Evolutionary conservation across 73 alveolate genomes (phyloP).

Genomic region (Blepharisma japonicum): DNA sequence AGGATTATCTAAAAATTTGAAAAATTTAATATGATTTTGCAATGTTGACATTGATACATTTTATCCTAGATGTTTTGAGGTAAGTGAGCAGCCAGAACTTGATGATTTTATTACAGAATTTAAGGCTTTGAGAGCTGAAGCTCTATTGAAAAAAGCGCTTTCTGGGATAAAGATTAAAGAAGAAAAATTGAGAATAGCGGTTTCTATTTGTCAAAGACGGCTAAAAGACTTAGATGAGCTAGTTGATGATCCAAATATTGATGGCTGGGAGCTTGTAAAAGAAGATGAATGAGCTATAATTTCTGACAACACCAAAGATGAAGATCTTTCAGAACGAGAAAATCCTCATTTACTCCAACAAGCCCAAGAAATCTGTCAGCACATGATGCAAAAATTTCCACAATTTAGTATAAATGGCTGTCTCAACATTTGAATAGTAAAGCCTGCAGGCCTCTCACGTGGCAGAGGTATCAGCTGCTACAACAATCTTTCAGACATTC

Average conservation of each 20-base stretch:
- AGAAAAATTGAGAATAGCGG: slow-evolving; percentile 65
- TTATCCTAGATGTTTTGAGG: slow-evolving; percentile 95
- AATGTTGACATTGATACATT: slow-evolving; percentile 91
- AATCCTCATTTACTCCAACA: slow-evolving; percentile 54
- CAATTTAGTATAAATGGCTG: slow-evolving; percentile 81
- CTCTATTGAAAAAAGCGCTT: slow-evolving; percentile 48
- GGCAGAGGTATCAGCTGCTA: slow-evolving; percentile 96
- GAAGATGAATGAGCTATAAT: slow-evolving; percentile 66
- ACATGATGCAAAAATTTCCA: slow-evolving; percentile 76
- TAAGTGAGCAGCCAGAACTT: slow-evolving; percentile 78
- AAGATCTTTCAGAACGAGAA: slow-evolving; percentile 60
- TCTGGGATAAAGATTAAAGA: slow-evolving; percentile 53
- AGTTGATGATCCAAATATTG: slow-evolving; percentile 78
- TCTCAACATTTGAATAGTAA: slow-evolving; percentile 95
- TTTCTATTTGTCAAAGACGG: slow-evolving; percentile 75
- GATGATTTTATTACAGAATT: slow-evolving; percentile 92
- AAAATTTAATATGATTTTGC: slow-evolving; percentile 83
- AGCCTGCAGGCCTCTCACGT: slow-evolving; percentile 96
- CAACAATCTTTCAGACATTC: slow-evolving; percentile 84
- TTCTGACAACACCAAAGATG: slow-evolving; percentile 42
- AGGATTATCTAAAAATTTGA: slow-evolving; percentile 82
- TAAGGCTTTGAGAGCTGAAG: slow-evolving; percentile 75
- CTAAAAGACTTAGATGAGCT: slow-evolving; percentile 82
- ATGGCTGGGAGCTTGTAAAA: slow-evolving; percentile 86
- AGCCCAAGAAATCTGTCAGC: slow-evolving; percentile 53